These are phyloP conservation scores for Lachnellula subtilissima DNA, from an alignment of 2,329 filamentous ascomycete genomes.

Conservation along the genomic window DNA sequence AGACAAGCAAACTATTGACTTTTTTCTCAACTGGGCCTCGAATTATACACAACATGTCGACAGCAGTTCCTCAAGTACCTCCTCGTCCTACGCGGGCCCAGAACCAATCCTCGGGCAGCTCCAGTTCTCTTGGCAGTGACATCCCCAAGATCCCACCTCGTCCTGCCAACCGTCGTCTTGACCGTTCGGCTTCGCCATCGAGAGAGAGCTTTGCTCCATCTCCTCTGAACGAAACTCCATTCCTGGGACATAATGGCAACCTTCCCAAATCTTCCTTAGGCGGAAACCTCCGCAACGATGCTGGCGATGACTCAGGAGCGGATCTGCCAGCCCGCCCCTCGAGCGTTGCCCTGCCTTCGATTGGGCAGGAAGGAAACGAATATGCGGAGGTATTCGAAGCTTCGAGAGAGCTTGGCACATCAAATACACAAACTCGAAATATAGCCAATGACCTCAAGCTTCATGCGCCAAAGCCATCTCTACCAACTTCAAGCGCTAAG, in stretches of 20 bases:
- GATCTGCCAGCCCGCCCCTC: constrained; percentile 56
- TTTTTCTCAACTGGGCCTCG: constrained; percentile 1
- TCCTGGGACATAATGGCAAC: constrained; percentile 38
- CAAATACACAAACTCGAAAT: constrained; percentile 70
- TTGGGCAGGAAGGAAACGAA: constrained; percentile 86
- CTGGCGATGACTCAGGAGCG: constrained; percentile 32
- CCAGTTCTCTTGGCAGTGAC: constrained; percentile 34
- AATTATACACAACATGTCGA: constrained; percentile 34
- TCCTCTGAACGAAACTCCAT: constrained; percentile 68
- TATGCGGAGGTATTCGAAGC: constrained; percentile 61
- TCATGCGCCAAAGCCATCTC: constrained; percentile 81
- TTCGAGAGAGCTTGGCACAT: constrained; percentile 43
- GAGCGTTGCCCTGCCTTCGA: constrained; percentile 74
- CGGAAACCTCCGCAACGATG: constrained; percentile 38
- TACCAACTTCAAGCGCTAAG: constrained; percentile 76
- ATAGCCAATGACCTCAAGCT: constrained; percentile 78
- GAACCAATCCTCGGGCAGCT: constrained; percentile 36
- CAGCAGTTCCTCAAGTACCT: constrained; percentile 48
- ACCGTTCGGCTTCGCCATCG: constrained; percentile 72
- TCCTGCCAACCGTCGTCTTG: constrained; percentile 58
- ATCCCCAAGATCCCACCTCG: constrained; percentile 75
- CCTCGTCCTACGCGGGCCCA: constrained; percentile 56
- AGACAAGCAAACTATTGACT: constrained; percentile 6
- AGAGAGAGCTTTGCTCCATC: constrained; percentile 79
- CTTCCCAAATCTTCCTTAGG: constrained; percentile 27